A percentile compares a stretch with the other conserved stretches of the same genome.
phyloP scores from a whole-genome alignment of 2,329 filamentous ascomycete species.

The Cytospora paraplurivora region DNA sequence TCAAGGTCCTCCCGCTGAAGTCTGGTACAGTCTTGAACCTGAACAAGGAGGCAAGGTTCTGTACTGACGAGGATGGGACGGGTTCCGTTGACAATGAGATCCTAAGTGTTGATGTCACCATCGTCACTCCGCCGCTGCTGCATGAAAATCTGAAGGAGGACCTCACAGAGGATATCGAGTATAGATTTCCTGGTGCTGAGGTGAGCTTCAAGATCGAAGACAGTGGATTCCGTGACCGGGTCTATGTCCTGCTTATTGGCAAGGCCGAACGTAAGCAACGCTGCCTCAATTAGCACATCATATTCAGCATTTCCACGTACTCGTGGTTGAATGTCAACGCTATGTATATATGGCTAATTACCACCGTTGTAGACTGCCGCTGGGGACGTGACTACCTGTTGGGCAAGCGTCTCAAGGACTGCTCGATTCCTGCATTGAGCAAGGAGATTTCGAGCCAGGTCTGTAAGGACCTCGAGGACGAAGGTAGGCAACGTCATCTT shows the following conservation, averaged over 20 bases:
- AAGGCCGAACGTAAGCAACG: constrained; percentile 41
- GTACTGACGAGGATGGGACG: constrained; percentile 27
- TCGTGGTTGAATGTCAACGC: not conserved
- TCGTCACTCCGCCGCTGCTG: constrained; percentile 51
- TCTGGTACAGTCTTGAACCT: constrained; percentile 41
- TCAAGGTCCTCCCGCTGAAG: constrained; percentile 48
- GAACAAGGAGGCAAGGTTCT: constrained; percentile 30
- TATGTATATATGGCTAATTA: not conserved
- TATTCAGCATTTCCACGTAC: not conserved
- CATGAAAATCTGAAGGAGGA: constrained; percentile 45
- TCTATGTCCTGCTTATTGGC: constrained; percentile 61
- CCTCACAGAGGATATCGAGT: constrained; percentile 44
- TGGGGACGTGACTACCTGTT: constrained; percentile 53
- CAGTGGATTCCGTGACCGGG: constrained; percentile 51
- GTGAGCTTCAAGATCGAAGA: constrained; percentile 53
- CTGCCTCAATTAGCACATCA: not conserved
- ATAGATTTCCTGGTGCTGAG: constrained; percentile 47
- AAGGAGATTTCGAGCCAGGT: constrained; percentile 48
- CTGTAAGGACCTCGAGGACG: constrained; percentile 48
- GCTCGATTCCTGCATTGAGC: constrained; percentile 35
- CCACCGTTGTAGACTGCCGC: constrained; percentile 37
- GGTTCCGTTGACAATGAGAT: constrained; percentile 37
- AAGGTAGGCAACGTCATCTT: constrained; percentile 34
- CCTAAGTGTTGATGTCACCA: constrained; percentile 50
- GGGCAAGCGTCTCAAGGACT: constrained; percentile 26